Evolutionary conservation across 257 asterid species (phyloP), one percentile per base, ranked within the genome.

Genomic region (Salvia splendens): DNA sequence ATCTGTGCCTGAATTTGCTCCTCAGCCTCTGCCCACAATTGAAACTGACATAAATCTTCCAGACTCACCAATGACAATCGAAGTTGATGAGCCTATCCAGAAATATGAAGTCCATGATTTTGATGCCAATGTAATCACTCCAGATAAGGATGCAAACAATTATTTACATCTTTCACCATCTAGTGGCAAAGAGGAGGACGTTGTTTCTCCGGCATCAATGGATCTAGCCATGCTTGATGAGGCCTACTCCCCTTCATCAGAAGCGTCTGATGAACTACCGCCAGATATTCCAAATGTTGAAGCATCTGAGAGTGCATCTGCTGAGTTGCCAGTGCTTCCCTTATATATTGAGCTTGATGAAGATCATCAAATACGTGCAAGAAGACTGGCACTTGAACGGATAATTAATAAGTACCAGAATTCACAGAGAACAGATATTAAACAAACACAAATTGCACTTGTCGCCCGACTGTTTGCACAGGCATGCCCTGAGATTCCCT

Each of bases 391-490:
- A 62, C 80, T 88, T 65, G 86, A 81, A 76, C 87, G 93, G 75
- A 82, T 94, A 73, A 79, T 94, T 77, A 81, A 83, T 72, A 79
- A 86, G 12, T 85, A 84, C 78, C 83, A 79, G 82, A 73, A 78
- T 75, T 75, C 85, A 45, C 81, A 70, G 75, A 86, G 75, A 73
- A 69, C 88, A 64, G 86, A 85, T 69, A 65, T 72, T 73, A 85
- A 80, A 80, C 88, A 88, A 71, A 84, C 90, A 79, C 97, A 89
- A 74, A 85, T 83, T 80, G 84, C 88, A 65, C 77, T 94, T 81
- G 85, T 91, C 62, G 91, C 97, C 62, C 89, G 96, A 56, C 82
- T 94, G 87, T 87, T 89, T 72, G 95, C 95, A 53, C 96, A 84
- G 97, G 97, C 92, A 68, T 82, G 84, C 56, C 67, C 57, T 68